A percentile compares a stretch with the other conserved stretches of the same genome.
Conservation (phyloP, 768 basidiomycete species). For the Dictyophora rubrovolvata region DNA sequence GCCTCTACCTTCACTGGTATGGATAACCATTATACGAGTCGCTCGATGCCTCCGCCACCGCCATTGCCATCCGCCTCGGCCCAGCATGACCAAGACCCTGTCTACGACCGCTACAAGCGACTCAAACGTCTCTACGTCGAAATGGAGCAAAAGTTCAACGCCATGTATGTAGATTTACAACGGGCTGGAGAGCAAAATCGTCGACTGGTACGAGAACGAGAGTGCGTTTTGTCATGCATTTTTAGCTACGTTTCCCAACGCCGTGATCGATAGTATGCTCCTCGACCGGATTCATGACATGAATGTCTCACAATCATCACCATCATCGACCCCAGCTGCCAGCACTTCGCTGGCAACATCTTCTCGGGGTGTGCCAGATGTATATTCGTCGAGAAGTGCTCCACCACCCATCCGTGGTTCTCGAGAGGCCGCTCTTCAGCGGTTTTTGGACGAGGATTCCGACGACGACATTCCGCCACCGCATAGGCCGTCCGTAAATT, state of each 20-base stretch:
- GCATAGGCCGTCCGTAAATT: background rate
- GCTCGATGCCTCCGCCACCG: background rate
- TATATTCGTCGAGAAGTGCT: background rate
- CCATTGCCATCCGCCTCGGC: background rate
- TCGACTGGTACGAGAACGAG: background rate
- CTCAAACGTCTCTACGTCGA: slow-evolving; percentile 3
- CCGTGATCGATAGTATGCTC: slow-evolving; percentile 4
- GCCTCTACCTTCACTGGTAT: background rate
- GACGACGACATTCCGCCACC: background rate
- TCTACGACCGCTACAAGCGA: slow-evolving; percentile 1
- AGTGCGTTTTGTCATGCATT: background rate
- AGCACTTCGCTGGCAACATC: background rate
- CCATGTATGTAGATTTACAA: background rate
- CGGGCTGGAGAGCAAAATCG: slow-evolving; percentile 8
- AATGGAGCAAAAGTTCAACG: background rate
- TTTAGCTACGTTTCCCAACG: background rate
- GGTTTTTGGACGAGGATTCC: slow-evolving; percentile 3
- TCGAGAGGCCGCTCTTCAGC: slow-evolving; percentile 3
- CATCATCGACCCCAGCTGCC: background rate
- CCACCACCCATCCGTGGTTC: background rate
- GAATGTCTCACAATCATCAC: background rate
- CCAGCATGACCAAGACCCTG: background rate
- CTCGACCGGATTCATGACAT: slow-evolving; percentile 3
- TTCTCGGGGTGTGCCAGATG: background rate
- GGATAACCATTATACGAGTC: background rate